Evolutionary conservation across 352 stramenopile genomes (phyloP).

Genomic region (Globisporangium lucens): DNA sequence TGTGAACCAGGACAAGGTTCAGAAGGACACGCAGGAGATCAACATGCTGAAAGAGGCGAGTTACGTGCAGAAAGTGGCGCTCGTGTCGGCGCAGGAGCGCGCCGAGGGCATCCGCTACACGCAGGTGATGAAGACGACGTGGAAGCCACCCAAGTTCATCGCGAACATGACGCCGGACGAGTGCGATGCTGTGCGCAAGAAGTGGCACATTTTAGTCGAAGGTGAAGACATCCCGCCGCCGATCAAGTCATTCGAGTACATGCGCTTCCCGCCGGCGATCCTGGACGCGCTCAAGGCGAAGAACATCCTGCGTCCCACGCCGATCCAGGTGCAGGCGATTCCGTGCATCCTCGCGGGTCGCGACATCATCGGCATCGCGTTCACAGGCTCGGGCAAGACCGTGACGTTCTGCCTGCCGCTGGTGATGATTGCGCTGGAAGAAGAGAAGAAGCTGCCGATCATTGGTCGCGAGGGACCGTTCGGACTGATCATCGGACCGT

Average conservation of each 20-base stretch:
- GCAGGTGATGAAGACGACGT: slow-evolving; percentile 89
- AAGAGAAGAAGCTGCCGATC: slow-evolving; percentile 95
- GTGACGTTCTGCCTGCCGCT: slow-evolving; percentile 97
- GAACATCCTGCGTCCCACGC: slow-evolving; percentile 95
- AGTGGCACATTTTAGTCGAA: slow-evolving; percentile 98
- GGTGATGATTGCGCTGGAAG: slow-evolving; percentile 96
- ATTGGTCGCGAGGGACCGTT: slow-evolving; percentile 95
- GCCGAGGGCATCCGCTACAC: slow-evolving; percentile 91
- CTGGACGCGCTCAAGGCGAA: slow-evolving; percentile 92
- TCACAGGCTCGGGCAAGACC: slow-evolving; percentile 99
- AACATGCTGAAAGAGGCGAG: slow-evolving; percentile 94
- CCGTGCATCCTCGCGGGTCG: slow-evolving; percentile 95
- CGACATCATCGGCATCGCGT: slow-evolving; percentile 99
- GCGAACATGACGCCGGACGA: slow-evolving; percentile 80
- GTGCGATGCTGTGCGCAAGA: slow-evolving; percentile 92
- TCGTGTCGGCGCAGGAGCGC: slow-evolving; percentile 92
- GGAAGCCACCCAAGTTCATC: slow-evolving; percentile 88
- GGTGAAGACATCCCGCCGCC: slow-evolving; percentile 94
- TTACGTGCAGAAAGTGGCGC: slow-evolving; percentile 95
- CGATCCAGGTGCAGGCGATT: slow-evolving; percentile 98
- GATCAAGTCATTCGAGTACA: slow-evolving; percentile 97
- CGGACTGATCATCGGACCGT: slow-evolving; percentile 96
- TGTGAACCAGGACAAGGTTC: slow-evolving; percentile 75
- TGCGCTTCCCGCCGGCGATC: slow-evolving; percentile 95
- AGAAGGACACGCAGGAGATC: slow-evolving; percentile 87